phyloP scores from a whole-genome alignment of 306 rosid species.

The Hippophae gyantsensis region DNA sequence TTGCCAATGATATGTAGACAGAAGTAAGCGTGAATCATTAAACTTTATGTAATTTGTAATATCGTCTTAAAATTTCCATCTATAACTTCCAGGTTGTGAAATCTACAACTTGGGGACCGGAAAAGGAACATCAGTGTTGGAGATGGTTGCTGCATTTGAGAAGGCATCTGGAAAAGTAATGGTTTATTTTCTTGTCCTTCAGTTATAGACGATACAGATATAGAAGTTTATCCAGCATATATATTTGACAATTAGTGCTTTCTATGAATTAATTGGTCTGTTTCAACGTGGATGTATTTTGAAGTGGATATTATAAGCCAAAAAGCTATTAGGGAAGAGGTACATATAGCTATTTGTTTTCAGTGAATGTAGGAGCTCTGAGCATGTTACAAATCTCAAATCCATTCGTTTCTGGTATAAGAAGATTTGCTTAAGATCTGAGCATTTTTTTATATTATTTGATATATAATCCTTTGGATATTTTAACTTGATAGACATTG shows the following conservation, averaged over 20 bases:
- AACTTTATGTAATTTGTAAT: background rate
- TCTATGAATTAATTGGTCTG: background rate
- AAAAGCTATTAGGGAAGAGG: background rate
- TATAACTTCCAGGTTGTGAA: conserved; percentile 59
- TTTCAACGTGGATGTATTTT: background rate
- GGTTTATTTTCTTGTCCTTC: background rate
- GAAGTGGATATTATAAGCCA: background rate
- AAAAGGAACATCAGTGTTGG: conserved; percentile 90
- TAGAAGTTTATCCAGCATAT: too few species aligned
- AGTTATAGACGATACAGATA: too few species aligned
- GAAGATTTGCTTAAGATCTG: background rate
- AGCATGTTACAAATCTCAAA: background rate
- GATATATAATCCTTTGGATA: background rate
- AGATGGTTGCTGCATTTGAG: conserved; percentile 91
- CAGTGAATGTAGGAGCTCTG: background rate
- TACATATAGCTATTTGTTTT: background rate
- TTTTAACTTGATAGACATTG: background rate
- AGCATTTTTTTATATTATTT: background rate
- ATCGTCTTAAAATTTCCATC: background rate
- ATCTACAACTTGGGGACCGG: conserved; percentile 97
- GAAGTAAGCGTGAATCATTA: background rate
- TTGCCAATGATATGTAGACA: background rate
- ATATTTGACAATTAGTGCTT: background rate
- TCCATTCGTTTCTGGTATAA: background rate
- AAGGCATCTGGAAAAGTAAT: conserved; percentile 82